These are phyloP conservation scores for Gamsiella multidivaricata DNA, from an alignment of 192 early-diverging fungal species.

Conservation along the genomic window DNA sequence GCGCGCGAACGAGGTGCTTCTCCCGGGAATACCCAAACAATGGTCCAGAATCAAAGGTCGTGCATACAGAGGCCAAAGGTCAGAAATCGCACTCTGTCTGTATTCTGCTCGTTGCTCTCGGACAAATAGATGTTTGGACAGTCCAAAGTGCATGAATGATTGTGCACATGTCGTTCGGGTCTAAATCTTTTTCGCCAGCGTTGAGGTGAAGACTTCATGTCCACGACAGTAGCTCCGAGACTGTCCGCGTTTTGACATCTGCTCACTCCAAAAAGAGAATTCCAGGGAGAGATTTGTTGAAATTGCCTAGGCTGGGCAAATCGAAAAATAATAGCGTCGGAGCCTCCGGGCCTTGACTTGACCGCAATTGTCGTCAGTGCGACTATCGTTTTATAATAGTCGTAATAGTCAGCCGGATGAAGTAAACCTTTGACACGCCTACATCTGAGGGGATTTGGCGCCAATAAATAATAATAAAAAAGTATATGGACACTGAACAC, in stretches of 20 bases:
- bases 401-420: no score
- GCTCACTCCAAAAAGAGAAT: not conserved
- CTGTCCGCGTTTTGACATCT: constrained; percentile 5
- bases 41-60: constrained; percentile 1
- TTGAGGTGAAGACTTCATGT: constrained; percentile 10
- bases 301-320: no score
- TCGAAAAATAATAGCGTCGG: no score
- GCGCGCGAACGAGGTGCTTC: constrained; percentile 6
- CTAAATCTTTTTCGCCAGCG: constrained; percentile 1
- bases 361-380: no score
- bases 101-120: not conserved
- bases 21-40: constrained; percentile 1
- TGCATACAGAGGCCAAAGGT: constrained; percentile 5
- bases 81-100: not conserved
- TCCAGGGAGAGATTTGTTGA: no score
- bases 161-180: constrained; percentile 7
- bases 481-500: no score
- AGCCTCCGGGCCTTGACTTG: no score
- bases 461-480: no score
- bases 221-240: not conserved
- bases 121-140: not conserved
- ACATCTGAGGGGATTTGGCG: no score
- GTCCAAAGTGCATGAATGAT: not conserved
- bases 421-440: no score
- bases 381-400: no score